Conservation (phyloP, 306 rosid species). For the Cicer arietinum region DNA sequence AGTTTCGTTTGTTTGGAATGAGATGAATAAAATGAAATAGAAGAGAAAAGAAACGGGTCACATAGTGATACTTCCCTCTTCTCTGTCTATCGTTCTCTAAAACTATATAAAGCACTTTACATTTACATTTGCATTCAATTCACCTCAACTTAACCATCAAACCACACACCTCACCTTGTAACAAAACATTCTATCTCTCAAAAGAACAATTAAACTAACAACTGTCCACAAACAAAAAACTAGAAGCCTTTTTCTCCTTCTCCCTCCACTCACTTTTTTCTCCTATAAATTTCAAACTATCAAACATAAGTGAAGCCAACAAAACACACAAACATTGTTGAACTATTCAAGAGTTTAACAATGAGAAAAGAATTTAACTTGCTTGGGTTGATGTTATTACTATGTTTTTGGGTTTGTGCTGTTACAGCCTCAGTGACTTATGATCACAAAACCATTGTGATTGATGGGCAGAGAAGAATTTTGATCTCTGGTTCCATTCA, state of each 20-base stretch:
- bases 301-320: constrained; percentile 29
- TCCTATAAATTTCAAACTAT: constrained; percentile 12
- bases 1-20: too few relatives aligned
- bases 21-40: too few relatives aligned
- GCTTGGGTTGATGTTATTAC: constrained; percentile 24
- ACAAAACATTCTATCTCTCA: neutral
- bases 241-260: constrained; percentile 9
- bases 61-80: neutral
- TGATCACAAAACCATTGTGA: constrained; percentile 62
- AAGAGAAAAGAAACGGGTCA: constrained; percentile 33
- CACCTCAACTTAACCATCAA: constrained; percentile 40
- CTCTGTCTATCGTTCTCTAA: constrained; percentile 39
- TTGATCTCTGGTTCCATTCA: constrained; percentile 88
- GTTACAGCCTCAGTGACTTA: constrained; percentile 71
- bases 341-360: constrained; percentile 18
- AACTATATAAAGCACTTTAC: constrained; percentile 43
- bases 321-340: constrained; percentile 34
- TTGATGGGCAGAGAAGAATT: constrained; percentile 76
- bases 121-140: constrained; percentile 20
- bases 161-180: constrained; percentile 40
- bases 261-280: neutral
- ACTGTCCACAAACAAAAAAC: constrained; percentile 28
- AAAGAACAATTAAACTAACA: constrained; percentile 25
- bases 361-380: constrained; percentile 19
- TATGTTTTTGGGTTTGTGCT: constrained; percentile 47